Evolutionary conservation across 176 grass and related monocot species (phyloP).

Genomic region (Miscanthus lutarioriparius): DNA sequence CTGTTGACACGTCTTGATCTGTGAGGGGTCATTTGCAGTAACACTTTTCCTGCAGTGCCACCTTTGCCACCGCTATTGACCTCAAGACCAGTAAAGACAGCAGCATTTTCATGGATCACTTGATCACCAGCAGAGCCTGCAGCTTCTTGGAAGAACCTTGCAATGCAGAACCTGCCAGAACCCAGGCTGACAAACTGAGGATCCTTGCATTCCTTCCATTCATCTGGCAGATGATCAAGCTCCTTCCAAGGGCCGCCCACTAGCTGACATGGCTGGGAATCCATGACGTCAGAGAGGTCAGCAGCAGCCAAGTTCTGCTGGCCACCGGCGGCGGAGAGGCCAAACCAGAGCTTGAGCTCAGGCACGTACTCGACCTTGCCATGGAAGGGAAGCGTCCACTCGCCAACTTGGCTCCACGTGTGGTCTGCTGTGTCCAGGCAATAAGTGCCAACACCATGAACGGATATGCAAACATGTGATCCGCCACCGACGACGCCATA

Average conservation of each 20-base stretch:
- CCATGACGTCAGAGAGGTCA: not conserved
- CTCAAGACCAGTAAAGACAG: not conserved
- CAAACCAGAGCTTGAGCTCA: conserved; percentile 22
- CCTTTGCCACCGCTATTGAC: not conserved
- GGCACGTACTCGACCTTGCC: not conserved
- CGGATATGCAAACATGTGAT: not conserved
- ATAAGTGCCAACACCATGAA: not conserved
- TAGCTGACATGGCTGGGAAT: not conserved
- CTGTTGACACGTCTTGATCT: not conserved
- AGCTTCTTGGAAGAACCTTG: not conserved
- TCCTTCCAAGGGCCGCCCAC: not conserved
- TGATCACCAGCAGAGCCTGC: not conserved
- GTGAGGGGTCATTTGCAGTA: not conserved
- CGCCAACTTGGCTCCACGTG: not conserved
- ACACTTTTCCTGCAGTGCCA: not conserved
- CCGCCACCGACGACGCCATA: not conserved
- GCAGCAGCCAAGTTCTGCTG: not conserved
- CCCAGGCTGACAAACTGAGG: not conserved
- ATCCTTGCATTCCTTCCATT: not conserved
- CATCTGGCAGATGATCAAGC: not conserved
- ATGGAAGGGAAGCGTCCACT: not conserved
- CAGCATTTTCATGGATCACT: not conserved
- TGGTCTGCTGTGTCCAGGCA: not conserved
- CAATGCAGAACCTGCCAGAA: conserved; percentile 7
- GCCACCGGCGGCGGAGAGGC: not conserved